Conservation (phyloP, 2,329 filamentous ascomycete species). For the Aureobasidium sp. region DNA sequence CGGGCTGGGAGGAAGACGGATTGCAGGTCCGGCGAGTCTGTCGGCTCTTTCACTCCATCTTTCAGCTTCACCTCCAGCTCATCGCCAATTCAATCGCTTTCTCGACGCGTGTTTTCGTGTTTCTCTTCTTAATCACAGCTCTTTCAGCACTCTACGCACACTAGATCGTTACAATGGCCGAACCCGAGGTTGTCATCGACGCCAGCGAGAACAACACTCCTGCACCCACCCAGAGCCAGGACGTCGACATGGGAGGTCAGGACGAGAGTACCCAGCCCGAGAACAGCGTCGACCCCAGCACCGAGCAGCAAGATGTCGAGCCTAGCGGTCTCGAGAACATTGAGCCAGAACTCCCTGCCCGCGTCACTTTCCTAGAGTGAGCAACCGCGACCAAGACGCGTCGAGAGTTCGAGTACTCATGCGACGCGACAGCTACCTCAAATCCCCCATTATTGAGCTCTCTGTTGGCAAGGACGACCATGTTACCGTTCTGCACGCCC, state of each 20-base stretch:
- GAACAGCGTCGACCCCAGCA: conserved; percentile 18
- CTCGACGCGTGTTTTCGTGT: not conserved
- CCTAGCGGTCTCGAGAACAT: conserved; percentile 34
- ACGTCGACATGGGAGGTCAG: conserved; percentile 43
- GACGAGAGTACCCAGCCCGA: conserved; percentile 16
- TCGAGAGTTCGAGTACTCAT: not conserved
- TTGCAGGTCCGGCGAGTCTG: not conserved
- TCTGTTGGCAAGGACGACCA: conserved; percentile 44
- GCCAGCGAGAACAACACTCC: conserved; percentile 23
- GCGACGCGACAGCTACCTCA: conserved; percentile 34
- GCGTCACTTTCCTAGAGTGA: conserved; percentile 40
- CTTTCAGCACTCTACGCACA: not conserved
- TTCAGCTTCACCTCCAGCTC: not conserved
- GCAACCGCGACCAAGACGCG: conserved; percentile 15
- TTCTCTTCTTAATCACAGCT: not conserved
- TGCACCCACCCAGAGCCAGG: conserved; percentile 25
- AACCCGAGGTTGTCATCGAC: conserved; percentile 25
- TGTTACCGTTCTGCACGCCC: conserved; percentile 62
- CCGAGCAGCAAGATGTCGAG: conserved; percentile 20
- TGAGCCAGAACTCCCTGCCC: conserved; percentile 33
- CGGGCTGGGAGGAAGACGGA: not conserved
- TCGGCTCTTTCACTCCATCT: not conserved
- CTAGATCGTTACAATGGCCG: conserved; percentile 21
- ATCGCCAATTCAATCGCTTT: not conserved
- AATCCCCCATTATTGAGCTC: conserved; percentile 41